A percentile compares a stretch with the other conserved stretches of the same genome.
These are phyloP conservation scores for Candida sakaeoensis DNA, from an alignment of 805 yeast genomes.

Conservation along the genomic window DNA sequence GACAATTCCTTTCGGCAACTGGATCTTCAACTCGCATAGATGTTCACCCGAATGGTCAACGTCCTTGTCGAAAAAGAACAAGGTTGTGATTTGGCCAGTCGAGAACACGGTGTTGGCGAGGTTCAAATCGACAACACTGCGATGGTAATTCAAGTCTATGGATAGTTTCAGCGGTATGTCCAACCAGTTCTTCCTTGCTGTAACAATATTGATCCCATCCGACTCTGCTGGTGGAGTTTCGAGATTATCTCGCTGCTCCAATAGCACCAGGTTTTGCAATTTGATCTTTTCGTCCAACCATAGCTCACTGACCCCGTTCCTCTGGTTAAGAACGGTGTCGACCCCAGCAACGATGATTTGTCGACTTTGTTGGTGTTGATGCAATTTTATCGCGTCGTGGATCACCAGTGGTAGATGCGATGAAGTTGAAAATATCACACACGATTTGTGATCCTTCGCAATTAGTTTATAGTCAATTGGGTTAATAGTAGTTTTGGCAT, in stretches of 20 bases:
- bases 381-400: constrained; percentile 24
- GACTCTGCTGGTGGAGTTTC: constrained; percentile 23
- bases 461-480: constrained; percentile 11
- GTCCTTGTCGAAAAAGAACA: constrained; percentile 25
- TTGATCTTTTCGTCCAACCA: constrained; percentile 30
- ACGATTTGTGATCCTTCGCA: constrained; percentile 17
- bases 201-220: constrained; percentile 34
- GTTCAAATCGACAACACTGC: constrained; percentile 16
- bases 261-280: constrained; percentile 14
- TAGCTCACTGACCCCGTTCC: constrained; percentile 36
- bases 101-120: constrained; percentile 41
- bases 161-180: constrained; percentile 21
- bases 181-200: constrained; percentile 39
- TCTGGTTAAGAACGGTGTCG: constrained; percentile 30
- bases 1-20: constrained; percentile 17
- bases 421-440: constrained; percentile 35
- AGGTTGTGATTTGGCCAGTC: constrained; percentile 30
- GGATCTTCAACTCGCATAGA: constrained; percentile 23
- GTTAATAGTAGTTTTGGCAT: constrained; percentile 14
- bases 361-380: constrained; percentile 21
- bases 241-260: constrained; percentile 22
- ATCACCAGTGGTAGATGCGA: constrained; percentile 26
- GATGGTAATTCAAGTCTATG: constrained; percentile 11
- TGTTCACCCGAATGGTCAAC: constrained; percentile 24
- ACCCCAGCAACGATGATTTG: constrained; percentile 41